These are phyloP conservation scores for Aspergillus udagawae DNA, from an alignment of 2,329 filamentous ascomycete species.

Conservation along the genomic window DNA sequence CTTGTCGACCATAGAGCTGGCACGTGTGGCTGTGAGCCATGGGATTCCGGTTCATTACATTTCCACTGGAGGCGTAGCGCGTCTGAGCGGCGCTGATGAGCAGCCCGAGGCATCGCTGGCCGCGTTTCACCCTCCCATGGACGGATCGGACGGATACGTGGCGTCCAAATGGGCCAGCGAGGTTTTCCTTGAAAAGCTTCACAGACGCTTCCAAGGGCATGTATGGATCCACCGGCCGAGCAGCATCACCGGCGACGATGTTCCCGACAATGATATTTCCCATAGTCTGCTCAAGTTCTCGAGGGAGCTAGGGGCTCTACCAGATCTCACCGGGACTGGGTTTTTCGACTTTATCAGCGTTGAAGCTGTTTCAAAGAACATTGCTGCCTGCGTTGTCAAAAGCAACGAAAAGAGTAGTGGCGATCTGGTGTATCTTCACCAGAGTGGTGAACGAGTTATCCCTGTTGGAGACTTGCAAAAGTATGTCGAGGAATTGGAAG, in stretches of 20 bases:
- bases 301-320: conserved; percentile 1
- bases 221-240: conserved; percentile 21
- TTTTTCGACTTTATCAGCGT: conserved; percentile 7
- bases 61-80: conserved; percentile 26
- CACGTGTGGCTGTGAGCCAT: conserved; percentile 11
- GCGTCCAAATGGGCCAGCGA: conserved; percentile 41
- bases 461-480: conserved; percentile 1
- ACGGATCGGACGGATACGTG: conserved; percentile 34
- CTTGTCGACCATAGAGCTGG: conserved; percentile 20
- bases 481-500: not conserved
- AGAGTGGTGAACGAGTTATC: conserved; percentile 2
- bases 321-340: conserved; percentile 4
- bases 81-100: conserved; percentile 23
- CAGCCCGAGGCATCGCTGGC: conserved; percentile 16
- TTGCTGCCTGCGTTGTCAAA: conserved; percentile 1
- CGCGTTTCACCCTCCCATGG: conserved; percentile 9
- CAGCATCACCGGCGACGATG: conserved; percentile 1
- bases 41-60: conserved; percentile 30
- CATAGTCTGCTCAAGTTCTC: conserved; percentile 5
- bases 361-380: conserved; percentile 1
- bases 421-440: not conserved
- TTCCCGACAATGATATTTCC: conserved; percentile 5
- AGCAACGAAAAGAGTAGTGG: not conserved
- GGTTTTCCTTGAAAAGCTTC: conserved; percentile 28
- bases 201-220: not conserved